These are phyloP conservation scores for Platanus orientalis DNA, from an alignment of 164 flowering plant genomes.

Conservation along the genomic window DNA sequence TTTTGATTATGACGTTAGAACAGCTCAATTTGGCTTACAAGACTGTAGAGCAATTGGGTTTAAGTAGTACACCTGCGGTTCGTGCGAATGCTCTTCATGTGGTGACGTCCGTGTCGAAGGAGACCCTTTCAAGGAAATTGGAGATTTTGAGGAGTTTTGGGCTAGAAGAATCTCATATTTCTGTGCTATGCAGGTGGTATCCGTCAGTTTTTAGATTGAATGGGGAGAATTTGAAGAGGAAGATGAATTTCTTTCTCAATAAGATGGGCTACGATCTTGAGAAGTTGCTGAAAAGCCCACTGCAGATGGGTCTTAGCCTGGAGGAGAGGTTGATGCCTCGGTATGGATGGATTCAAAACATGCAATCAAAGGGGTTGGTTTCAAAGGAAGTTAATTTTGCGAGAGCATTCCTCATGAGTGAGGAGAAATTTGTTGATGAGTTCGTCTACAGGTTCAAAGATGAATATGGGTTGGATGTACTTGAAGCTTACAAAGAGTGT, in stretches of 20 bases:
- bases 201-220: neutral
- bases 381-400: neutral
- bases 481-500: neutral
- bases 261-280: neutral
- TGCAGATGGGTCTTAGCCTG: neutral
- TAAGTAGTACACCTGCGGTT: neutral
- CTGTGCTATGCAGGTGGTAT: neutral
- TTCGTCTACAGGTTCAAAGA: constrained; percentile 6
- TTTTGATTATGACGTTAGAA: neutral
- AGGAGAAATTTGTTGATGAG: neutral
- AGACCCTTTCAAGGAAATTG: neutral
- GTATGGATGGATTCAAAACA: neutral
- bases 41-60: constrained; percentile 2
- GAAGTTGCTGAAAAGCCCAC: neutral
- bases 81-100: neutral
- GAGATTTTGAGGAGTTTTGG: constrained; percentile 1
- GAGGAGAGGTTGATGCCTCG: constrained; percentile 4
- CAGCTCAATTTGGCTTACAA: neutral
- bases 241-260: constrained; percentile 8
- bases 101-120: neutral
- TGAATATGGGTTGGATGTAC: constrained; percentile 1
- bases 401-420: neutral
- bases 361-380: constrained; percentile 5
- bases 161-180: neutral
- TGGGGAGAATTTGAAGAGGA: neutral